These are phyloP conservation scores for Hypomyces rosellus DNA, from an alignment of 2,329 filamentous ascomycete species.

Conservation along the genomic window DNA sequence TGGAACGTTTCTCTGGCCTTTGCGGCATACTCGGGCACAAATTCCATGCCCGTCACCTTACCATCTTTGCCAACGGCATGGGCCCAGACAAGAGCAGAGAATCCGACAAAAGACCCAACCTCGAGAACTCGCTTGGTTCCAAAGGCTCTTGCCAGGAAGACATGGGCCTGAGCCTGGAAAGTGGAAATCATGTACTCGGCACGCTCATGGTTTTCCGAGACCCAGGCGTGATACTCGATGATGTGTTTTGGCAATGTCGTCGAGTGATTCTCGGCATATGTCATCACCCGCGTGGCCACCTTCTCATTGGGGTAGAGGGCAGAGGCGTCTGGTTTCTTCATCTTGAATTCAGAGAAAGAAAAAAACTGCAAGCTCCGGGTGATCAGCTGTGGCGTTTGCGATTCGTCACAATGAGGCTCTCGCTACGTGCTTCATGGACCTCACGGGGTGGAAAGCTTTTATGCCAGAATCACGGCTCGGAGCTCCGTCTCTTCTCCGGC, in stretches of 20 bases:
- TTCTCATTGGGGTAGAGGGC: constrained; percentile 32
- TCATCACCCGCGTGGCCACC: constrained; percentile 27
- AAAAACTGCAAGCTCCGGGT: background rate
- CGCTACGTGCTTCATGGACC: too few species aligned
- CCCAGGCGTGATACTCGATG: constrained; percentile 29
- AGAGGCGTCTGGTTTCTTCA: constrained; percentile 23
- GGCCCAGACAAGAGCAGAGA: constrained; percentile 35
- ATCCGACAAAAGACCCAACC: constrained; percentile 37
- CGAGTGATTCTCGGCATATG: constrained; percentile 32
- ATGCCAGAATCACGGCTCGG: too few species aligned
- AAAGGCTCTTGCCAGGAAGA: constrained; percentile 29
- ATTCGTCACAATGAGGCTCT: background rate
- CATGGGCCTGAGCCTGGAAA: constrained; percentile 26
- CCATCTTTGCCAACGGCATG: constrained; percentile 30
- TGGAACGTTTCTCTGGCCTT: constrained; percentile 30
- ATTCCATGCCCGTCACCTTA: constrained; percentile 34
- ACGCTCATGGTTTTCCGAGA: constrained; percentile 17
- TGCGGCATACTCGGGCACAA: constrained; percentile 32
- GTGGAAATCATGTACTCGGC: constrained; percentile 29
- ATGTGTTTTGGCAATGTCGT: constrained; percentile 28
- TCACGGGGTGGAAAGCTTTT: too few species aligned
- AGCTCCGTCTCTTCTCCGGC: too few species aligned
- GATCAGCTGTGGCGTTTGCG: background rate
- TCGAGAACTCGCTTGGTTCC: constrained; percentile 36
- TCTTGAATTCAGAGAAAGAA: background rate